A percentile compares a stretch with the other conserved stretches of the same genome.
Evolutionary conservation across 208 protist genomes (phyloP).

Genomic region (Leishmania gerbilli): DNA sequence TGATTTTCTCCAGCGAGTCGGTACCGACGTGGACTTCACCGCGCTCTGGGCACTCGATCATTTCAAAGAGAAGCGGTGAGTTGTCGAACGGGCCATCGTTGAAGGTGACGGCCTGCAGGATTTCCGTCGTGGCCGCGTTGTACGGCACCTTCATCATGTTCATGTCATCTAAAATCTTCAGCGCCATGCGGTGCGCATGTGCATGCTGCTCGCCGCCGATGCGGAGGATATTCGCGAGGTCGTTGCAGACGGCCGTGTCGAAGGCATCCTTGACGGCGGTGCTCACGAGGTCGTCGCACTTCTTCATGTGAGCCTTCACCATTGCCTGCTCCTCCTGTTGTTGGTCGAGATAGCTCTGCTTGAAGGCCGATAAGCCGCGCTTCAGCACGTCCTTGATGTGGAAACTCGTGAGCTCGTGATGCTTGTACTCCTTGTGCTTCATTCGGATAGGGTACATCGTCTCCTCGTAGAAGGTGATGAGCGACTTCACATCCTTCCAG

Average conservation of each 20-base stretch:
- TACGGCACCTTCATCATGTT: constrained; percentile 77
- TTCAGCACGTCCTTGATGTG: constrained; percentile 92
- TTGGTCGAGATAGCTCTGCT: constrained; percentile 86
- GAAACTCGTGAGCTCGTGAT: constrained; percentile 70
- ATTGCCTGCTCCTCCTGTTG: constrained; percentile 69
- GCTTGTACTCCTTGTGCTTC: constrained; percentile 55
- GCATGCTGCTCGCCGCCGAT: constrained; percentile 78
- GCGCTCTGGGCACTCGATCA: constrained; percentile 91
- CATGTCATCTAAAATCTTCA: constrained; percentile 91
- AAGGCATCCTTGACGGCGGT: constrained; percentile 64
- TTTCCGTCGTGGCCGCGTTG: constrained; percentile 65
- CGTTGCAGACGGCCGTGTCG: constrained; percentile 78
- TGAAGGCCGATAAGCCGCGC: constrained; percentile 84
- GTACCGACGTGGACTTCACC: constrained; percentile 78
- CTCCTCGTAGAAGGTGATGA: constrained; percentile 85
- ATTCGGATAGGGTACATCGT: constrained; percentile 75
- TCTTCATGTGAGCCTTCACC: constrained; percentile 74
- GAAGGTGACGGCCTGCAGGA: constrained; percentile 74
- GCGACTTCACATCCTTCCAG: constrained; percentile 57
- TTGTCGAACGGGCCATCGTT: constrained; percentile 86
- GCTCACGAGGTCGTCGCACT: constrained; percentile 61
- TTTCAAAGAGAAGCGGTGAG: constrained; percentile 83
- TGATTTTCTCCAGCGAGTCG: constrained; percentile 59
- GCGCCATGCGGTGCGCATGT: constrained; percentile 62
- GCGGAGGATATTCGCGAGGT: constrained; percentile 87